phyloP scores from a whole-genome alignment of 83 land plant genomes.

The Thuja plicata region DNA sequence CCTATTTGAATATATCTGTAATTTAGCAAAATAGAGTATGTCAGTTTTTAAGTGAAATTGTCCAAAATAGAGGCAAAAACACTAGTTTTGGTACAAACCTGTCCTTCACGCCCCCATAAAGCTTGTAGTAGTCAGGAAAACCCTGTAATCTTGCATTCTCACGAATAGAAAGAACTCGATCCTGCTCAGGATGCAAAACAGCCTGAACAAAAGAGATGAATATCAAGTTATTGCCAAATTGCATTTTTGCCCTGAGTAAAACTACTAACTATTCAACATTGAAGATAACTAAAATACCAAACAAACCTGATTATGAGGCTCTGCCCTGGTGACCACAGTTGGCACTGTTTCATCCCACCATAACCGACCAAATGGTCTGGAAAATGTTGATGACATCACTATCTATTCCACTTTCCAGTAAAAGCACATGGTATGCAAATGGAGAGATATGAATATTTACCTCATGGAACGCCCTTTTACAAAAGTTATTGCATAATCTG shows the following conservation, averaged over 20 bases:
- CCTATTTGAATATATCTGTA: slow-evolving; percentile 87
- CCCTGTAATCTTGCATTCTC: slow-evolving; percentile 96
- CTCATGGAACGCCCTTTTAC: slow-evolving; percentile 77
- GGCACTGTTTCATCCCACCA: slow-evolving; percentile 99
- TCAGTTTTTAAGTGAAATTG: not conserved
- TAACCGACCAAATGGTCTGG: slow-evolving; percentile 59
- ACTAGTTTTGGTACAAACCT: slow-evolving; percentile 32
- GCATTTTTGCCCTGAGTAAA: not conserved
- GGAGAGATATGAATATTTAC: slow-evolving; percentile 34
- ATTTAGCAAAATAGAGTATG: too few species aligned
- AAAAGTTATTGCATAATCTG: slow-evolving; percentile 89
- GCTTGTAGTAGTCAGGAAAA: slow-evolving; percentile 88
- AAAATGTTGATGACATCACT: not conserved
- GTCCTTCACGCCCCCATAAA: slow-evolving; percentile 60
- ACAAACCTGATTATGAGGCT: slow-evolving; percentile 86
- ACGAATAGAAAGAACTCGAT: slow-evolving; percentile 77
- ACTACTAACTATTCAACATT: not conserved
- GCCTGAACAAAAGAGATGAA: slow-evolving; percentile 23
- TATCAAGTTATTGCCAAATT: not conserved
- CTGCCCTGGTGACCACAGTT: slow-evolving; percentile 90
- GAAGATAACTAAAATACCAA: not conserved
- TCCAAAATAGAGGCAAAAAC: not conserved
- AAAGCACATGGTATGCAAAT: not conserved
- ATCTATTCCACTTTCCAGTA: not conserved
- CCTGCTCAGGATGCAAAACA: slow-evolving; percentile 81